Evolutionary conservation across 2,329 filamentous ascomycete genomes (phyloP).

Genomic region (Ophiostoma australiae): DNA sequence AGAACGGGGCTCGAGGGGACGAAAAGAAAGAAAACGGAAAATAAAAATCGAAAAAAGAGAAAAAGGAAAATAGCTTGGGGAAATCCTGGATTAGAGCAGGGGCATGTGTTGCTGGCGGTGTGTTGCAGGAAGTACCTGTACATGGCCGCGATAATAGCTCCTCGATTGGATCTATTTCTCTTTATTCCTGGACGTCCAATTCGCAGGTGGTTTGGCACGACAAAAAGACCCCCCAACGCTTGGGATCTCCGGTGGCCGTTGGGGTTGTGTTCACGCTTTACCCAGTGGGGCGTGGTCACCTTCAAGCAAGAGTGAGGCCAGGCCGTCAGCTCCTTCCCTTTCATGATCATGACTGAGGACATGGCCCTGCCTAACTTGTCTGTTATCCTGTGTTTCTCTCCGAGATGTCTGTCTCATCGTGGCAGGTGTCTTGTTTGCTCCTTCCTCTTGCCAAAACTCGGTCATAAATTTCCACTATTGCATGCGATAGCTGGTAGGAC

Average conservation of each 20-base stretch:
- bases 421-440: background rate
- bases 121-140: slow-evolving; percentile 32
- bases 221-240: slow-evolving; percentile 10
- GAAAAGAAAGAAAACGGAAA: slow-evolving; percentile 16
- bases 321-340: background rate
- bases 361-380: background rate
- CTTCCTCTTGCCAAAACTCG: background rate
- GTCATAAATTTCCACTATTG: slow-evolving; percentile 1
- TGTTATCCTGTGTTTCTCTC: background rate
- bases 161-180: background rate
- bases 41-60: slow-evolving; percentile 15
- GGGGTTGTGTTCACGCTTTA: slow-evolving; percentile 18
- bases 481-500: slow-evolving; percentile 9
- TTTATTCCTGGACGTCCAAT: background rate
- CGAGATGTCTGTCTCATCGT: background rate
- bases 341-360: background rate
- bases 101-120: slow-evolving; percentile 27
- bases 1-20: slow-evolving; percentile 13
- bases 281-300: slow-evolving; percentile 22
- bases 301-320: slow-evolving; percentile 5
- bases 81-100: slow-evolving; percentile 29
- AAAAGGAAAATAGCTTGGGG: slow-evolving; percentile 31
- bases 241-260: slow-evolving; percentile 22
- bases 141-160: slow-evolving; percentile 22
- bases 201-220: slow-evolving; percentile 3